Evolutionary conservation across 805 yeast species (phyloP), one percentile per base, ranked within the genome.

Genomic region (Maudiozyma saulgeensis): DNA sequence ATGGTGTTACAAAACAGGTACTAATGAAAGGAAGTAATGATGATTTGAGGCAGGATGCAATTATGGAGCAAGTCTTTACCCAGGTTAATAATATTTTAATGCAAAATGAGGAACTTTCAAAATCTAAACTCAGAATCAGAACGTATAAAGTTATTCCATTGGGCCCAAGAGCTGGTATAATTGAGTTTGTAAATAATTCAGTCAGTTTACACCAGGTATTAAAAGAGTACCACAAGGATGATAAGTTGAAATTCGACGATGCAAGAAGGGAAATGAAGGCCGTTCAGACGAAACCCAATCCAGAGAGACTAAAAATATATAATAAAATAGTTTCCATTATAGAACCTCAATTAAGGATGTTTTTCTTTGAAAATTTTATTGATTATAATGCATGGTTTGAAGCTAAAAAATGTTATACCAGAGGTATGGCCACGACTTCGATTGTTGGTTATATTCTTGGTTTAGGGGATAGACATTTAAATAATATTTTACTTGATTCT

Each of bases 61-160:
- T 93, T 49, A 95, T 93, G 99, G 95, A 91, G 63, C 98, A 93
- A 62, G 98, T 91, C 1, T 93, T 95, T 64, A 84, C 77, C 19
- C 87, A 89, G 58, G 96, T 89, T 15, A 89, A 90, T 59, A 66
- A 71, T 13, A 76, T 88, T 37, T 73, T 91, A 49, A 63, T 56
- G 11, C 69, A 69, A 23, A 80, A 86, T 58, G 73, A 73, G 47
- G 78, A 77, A 32, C 73, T 91, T 0, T 63, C 81, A 25, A 73
- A 68, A 46, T 64, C 90, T n/a, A 66, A 71, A 1, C 68, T 91
- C 50, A 70, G 76, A 3, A 77, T 93, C 1, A 68, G 96, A 45
- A 89, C 97, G 0, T 93, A 93, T 66, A 84, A 84, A 47, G 97
- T 93, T 1, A 78, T 90, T 9, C 97, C 99, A 0, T 64, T 93